Evolutionary conservation across 176 grass and related monocot genomes (phyloP).

Genomic region (Oryza rufipogon): DNA sequence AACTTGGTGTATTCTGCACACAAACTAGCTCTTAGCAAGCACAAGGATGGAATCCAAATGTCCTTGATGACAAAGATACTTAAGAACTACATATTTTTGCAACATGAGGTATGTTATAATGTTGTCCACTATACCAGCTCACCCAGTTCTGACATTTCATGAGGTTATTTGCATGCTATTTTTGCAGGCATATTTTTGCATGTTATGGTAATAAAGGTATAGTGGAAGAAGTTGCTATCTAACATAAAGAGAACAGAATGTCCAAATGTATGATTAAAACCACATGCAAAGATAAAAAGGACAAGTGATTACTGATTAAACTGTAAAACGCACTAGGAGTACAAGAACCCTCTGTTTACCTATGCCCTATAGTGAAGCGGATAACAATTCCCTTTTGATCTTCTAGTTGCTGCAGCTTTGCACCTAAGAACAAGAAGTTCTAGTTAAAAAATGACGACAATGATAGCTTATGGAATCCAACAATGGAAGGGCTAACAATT

Average conservation of each 20-base stretch:
- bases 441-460: slow-evolving; percentile 21
- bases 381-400: slow-evolving; percentile 87
- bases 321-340: background rate
- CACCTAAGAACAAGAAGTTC: slow-evolving; percentile 54
- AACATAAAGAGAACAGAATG: background rate
- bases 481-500: background rate
- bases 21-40: slow-evolving; percentile 5
- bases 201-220: slow-evolving; percentile 10
- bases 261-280: slow-evolving; percentile 21
- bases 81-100: slow-evolving; percentile 19
- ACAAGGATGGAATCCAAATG: background rate
- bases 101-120: background rate
- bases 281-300: slow-evolving; percentile 18
- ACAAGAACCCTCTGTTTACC: slow-evolving; percentile 61
- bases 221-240: background rate
- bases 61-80: background rate
- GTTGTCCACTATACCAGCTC: background rate
- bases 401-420: slow-evolving; percentile 79
- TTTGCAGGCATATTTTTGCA: background rate
- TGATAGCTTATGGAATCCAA: slow-evolving; percentile 25
- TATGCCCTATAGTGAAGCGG: slow-evolving; percentile 96
- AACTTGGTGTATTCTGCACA: background rate
- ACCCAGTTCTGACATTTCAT: background rate
- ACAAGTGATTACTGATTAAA: slow-evolving; percentile 20
- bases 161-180: background rate